Evolutionary conservation across 2,329 filamentous ascomycete species (phyloP), one percentile per base, ranked within the genome.

Genomic region (Pseudocercospora eumusae): DNA sequence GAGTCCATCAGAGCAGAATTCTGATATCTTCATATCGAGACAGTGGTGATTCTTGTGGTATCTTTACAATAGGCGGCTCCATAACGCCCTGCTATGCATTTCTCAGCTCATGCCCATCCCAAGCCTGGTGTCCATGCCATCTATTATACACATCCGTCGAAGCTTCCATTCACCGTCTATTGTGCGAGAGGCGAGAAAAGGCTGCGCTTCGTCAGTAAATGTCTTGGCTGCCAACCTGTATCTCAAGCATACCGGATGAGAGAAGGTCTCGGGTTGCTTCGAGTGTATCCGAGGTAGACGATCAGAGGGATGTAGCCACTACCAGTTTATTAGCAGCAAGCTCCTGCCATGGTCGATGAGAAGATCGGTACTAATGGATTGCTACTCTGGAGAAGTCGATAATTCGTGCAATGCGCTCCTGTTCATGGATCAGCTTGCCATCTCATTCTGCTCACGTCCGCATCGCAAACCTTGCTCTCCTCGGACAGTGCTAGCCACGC

Each of bases 331-430:
- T 58, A 55, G 74, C 47, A 47, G 57, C 15, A 6, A 23, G 53
- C 40, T 53, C 28, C 11, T 47, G 10, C 33, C 20, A 10, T 11
- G 13, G 52, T 15, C 13, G 25, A 36, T 21, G 4, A 47, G 45
- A 21, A 36, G 27, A 23, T 84, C 68, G 83, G 83, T 86, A 96
- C 92, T 98, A 99, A 82, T 99, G 95, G 75, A 99, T 90, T 63
- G 91, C 92, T 73, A 97, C 88, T 74, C 93, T 88, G 66, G 92
- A 95, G 77, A 97, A 82, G 79, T 98, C 95, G 77, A 99, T 95
- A 81, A 98, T 85, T 84, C 93, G 93, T 75, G 91, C 88, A 80
- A 99, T 96, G 84, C 95, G 92, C 88, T 99, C 95, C 93, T 97
- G 72, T 59, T 57, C 6, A 21, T 21, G 7, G 36, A 67, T 79